Evolutionary conservation across 768 basidiomycete genomes (phyloP), one percentile per base, ranked within the genome.

Genomic region (Russula compacta): DNA sequence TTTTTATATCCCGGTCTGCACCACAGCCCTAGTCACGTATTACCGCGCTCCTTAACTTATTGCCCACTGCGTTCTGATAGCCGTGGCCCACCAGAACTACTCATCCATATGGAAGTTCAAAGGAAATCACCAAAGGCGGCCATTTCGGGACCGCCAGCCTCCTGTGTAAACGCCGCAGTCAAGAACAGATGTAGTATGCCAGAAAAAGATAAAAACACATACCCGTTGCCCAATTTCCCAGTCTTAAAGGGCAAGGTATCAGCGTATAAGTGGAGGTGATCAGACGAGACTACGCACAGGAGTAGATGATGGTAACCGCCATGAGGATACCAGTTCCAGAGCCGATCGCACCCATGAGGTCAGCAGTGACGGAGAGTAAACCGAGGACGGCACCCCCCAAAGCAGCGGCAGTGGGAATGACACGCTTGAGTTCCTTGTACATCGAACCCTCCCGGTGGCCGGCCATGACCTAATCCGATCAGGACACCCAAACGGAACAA

Each of bases 381-480:
- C 95, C 95, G 12, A 98, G 86, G 61, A 94, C 92, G n/a, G 95
- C 97, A 40, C 95, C 95, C 47, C 97, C 95, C 64, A 98, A 92
- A 0, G 95, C 92, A 24, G 95, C 97, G 12, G 97, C 95, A 21
- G 95, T 98, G 2, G 97, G 97, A 65, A 99, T 97, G 64, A 98
- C 89, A 47, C 93, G 83, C 79, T 98, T 99, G 63, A 99, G 83
- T 72, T 98, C 97, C 78, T 98, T 99, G 81, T 98, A 99, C 91
- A 98, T 95, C 36, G 89, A 92, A 15, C 89, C 93, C 72, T 99
- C 97, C 67, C 94, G 88, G 73, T 98, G 95, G 60, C 71, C 84
- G 3, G 86, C 84, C 86, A 88, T 87, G 47, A 87, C 84, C 85
- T 86, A 53, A 5, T 4, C 15, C 33, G 17, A 61, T 53, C n/a